These are phyloP conservation scores for Amorphotheca resinae DNA, from an alignment of 495 filamentous ascomycete species.

Conservation along the genomic window DNA sequence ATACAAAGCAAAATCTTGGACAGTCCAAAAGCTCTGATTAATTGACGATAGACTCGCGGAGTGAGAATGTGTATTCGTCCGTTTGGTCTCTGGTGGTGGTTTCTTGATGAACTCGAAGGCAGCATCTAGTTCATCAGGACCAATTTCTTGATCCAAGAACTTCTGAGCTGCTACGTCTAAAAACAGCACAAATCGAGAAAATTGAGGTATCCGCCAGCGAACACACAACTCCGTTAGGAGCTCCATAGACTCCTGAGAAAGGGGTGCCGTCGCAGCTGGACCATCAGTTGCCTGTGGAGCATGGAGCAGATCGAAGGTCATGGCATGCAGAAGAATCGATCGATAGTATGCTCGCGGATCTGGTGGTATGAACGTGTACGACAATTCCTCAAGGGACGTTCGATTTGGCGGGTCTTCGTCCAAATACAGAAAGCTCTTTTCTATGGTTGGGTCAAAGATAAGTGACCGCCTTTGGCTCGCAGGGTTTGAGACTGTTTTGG, in stretches of 20 bases:
- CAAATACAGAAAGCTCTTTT: constrained; percentile 59
- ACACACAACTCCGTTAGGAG: constrained; percentile 73
- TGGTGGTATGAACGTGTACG: constrained; percentile 78
- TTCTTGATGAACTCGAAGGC: constrained; percentile 75
- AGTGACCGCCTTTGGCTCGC: constrained; percentile 33
- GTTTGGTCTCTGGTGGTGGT: constrained; percentile 43
- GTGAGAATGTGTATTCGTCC: constrained; percentile 37
- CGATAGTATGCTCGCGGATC: constrained; percentile 75
- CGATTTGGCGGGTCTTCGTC: constrained; percentile 34
- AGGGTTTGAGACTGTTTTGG: constrained; percentile 31
- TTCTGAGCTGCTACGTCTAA: constrained; percentile 76
- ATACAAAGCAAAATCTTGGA: constrained; percentile 64
- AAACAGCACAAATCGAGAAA: constrained; percentile 67
- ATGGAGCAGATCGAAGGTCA: constrained; percentile 47
- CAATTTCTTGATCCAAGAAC: constrained; percentile 76
- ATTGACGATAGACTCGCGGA: constrained; percentile 31
- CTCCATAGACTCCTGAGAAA: constrained; percentile 74
- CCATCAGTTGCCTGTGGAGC: constrained; percentile 22
- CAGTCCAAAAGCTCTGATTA: constrained; percentile 55
- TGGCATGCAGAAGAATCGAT: constrained; percentile 59
- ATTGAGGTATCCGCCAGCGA: constrained; percentile 83
- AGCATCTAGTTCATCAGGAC: constrained; percentile 65
- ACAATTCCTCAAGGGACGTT: constrained; percentile 32
- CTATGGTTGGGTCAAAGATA: constrained; percentile 64
- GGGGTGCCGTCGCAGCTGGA: constrained; percentile 41